Evolutionary conservation across 164 flowering plant genomes (phyloP), one percentile per base, ranked within the genome.

Genomic region (Vitis cinerea): DNA sequence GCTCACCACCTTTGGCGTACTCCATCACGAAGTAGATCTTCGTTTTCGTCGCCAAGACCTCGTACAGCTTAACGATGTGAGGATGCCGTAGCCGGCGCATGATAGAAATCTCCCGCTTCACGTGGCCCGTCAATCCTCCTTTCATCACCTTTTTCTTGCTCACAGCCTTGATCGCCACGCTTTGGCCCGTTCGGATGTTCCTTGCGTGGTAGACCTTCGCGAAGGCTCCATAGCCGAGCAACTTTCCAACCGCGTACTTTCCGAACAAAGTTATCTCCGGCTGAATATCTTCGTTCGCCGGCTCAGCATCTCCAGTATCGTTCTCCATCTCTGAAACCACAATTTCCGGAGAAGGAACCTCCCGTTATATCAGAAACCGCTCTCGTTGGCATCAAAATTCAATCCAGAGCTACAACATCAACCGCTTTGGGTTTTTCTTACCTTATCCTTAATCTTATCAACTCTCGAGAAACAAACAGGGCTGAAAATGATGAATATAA

Each of bases 21-120:
- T 91, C 97, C 90, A 90, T 80, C n/a, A 88, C 89, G 77, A 85
- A 85, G 74, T 84, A 89, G 59, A 89, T 83, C 77, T 88, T 89
- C 8, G 90, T 80, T 63, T 81, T 84, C 16, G 91, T 86, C 47
- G 93, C 97, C 59, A 90, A 57, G 8, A 91, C 90, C 74, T 91
- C 97, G 65, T 14, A 59, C 61, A 91, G 86, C 64, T 65, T 70
- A 16, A 91, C 82, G 68, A 90, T 80, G 74, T 87, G 57, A 6
- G 89, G 88, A 64, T 91, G 90, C 59, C 76, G 85, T 57, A 91
- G 67, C 55, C 88, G 75, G 73, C 80, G 85, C 93, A 91, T 85
- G 84, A 85, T 82, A 23, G 84, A 67, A 53, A 91, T 80, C 74
- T 91, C 97, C 9, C 89, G 67, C 75, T 82, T 80, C 60, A 89